phyloP scores from a whole-genome alignment of 306 rosid species.

The Macrotyloma uniflorum region DNA sequence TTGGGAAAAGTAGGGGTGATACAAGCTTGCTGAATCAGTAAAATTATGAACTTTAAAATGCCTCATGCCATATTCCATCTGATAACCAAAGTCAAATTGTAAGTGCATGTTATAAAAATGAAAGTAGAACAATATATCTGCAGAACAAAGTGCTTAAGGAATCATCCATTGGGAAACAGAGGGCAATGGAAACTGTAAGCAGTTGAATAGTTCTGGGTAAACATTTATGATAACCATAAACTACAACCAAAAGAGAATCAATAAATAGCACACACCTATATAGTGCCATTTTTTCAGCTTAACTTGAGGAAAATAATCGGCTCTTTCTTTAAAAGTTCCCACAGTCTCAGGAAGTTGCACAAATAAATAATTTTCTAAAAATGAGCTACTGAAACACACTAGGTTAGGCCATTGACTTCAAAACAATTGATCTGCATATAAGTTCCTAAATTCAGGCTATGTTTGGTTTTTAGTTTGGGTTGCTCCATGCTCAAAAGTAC shows the following conservation, averaged over 20 bases:
- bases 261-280: constrained; percentile 14
- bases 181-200: not conserved
- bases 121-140: not conserved
- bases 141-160: constrained; percentile 2
- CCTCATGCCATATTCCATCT: constrained; percentile 10
- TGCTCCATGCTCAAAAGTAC: too few species aligned
- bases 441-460: not conserved
- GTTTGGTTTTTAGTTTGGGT: too few species aligned
- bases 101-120: constrained; percentile 4
- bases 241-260: constrained; percentile 11
- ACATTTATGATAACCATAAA: not conserved
- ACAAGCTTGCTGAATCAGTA: constrained; percentile 7
- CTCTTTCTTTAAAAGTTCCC: not conserved
- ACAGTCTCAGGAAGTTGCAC: not conserved
- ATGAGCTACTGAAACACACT: not conserved
- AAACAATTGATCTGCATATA: not conserved
- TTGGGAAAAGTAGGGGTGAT: not conserved
- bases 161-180: constrained; percentile 12
- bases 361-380: not conserved
- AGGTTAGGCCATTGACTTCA: not conserved
- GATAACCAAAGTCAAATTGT: not conserved
- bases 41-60: constrained; percentile 11
- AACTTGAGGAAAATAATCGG: not conserved
- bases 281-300: not conserved
- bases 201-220: constrained; percentile 1